phyloP scores from a whole-genome alignment of 768 basidiomycete genomes.

The Chalciporus piperatus region DNA sequence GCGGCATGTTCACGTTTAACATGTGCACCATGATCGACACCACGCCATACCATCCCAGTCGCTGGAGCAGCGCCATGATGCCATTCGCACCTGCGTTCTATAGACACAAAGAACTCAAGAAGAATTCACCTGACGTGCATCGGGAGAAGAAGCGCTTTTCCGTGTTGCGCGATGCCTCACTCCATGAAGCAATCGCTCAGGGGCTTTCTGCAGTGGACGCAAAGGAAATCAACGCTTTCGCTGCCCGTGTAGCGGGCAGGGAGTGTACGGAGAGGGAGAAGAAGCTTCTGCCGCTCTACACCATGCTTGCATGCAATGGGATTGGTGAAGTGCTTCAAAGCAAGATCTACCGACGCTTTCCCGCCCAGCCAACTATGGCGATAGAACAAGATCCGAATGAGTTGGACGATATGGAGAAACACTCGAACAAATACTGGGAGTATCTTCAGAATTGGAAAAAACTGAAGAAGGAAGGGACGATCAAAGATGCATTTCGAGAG shows the following conservation, averaged over 20 bases:
- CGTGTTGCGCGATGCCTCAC: background rate
- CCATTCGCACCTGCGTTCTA: slow-evolving; percentile 13
- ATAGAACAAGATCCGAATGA: no score
- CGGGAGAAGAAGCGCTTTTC: slow-evolving; percentile 1
- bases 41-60: slow-evolving; percentile 12
- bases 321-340: background rate
- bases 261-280: background rate
- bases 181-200: background rate
- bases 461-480: background rate
- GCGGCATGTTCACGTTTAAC: slow-evolving; percentile 44
- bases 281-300: background rate
- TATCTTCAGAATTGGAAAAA: slow-evolving; percentile 5
- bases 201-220: background rate
- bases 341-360: background rate
- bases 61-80: background rate
- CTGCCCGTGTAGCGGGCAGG: background rate
- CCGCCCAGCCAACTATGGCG: background rate
- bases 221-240: background rate
- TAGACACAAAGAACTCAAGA: slow-evolving; percentile 1
- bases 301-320: background rate
- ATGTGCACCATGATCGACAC: slow-evolving; percentile 27
- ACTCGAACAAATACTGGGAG: background rate
- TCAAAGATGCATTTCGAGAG: background rate
- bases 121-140: slow-evolving; percentile 1
- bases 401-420: background rate